phyloP scores from a whole-genome alignment of 1,284 basidiomycete genomes.

The Cryptococcus maquisensis region DNA sequence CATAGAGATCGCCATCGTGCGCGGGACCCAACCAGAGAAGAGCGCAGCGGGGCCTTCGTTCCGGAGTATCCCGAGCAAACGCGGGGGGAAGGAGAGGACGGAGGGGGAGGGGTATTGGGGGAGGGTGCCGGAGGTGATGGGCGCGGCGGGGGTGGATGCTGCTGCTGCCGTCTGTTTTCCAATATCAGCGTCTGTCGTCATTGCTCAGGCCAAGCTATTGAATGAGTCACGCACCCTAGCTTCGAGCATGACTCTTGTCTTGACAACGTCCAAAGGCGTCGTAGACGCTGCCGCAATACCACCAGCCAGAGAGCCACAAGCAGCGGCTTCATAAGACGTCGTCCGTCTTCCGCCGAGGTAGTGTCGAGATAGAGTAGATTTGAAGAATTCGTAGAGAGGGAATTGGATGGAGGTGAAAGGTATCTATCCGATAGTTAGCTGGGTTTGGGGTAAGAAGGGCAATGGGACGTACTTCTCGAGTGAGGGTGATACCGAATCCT shows the following conservation, averaged over 20 bases:
- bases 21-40: constrained; percentile 82
- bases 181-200: neutral
- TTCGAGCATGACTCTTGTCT: constrained; percentile 96
- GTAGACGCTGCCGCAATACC: constrained; percentile 84
- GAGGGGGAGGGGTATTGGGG: constrained; percentile 43
- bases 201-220: no score
- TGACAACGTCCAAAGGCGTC: constrained; percentile 93
- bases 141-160: constrained; percentile 19
- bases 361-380: constrained; percentile 57
- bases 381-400: constrained; percentile 89
- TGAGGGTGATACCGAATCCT: constrained; percentile 72
- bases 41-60: constrained; percentile 72
- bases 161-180: neutral
- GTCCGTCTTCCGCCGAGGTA: constrained; percentile 53
- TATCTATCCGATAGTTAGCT: constrained; percentile 56
- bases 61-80: constrained; percentile 63
- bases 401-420: constrained; percentile 98
- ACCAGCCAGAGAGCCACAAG: constrained; percentile 88
- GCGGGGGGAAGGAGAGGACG: constrained; percentile 54
- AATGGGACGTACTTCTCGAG: constrained; percentile 59
- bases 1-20: constrained; percentile 92
- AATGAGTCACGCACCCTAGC: constrained; percentile 56
- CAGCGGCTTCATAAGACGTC: constrained; percentile 77
- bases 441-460: neutral
- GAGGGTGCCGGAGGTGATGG: constrained; percentile 13